phyloP scores from a whole-genome alignment of 352 stramenopile genomes.

The Stramenopiles sp. region DNA sequence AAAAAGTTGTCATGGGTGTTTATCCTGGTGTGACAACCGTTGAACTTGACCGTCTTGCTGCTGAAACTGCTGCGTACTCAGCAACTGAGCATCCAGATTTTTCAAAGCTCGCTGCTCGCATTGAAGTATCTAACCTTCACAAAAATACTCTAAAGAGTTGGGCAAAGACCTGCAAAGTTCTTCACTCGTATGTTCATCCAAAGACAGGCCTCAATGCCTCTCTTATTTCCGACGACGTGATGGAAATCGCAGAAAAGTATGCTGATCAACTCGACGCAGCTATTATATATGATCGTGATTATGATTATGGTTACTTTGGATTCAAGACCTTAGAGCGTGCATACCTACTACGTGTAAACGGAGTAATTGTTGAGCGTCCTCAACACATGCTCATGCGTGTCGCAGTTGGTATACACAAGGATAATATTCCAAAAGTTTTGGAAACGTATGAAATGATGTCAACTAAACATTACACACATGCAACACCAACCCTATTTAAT shows the following conservation, averaged over 20 bases:
- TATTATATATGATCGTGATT: slow-evolving; percentile 88
- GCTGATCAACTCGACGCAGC: slow-evolving; percentile 73
- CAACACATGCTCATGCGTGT: slow-evolving; percentile 98
- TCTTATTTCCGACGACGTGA: slow-evolving; percentile 68
- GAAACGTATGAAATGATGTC: slow-evolving; percentile 94
- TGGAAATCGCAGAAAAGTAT: slow-evolving; percentile 56
- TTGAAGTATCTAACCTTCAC: slow-evolving; percentile 92
- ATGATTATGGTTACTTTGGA: slow-evolving; percentile 90
- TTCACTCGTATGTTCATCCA: slow-evolving; percentile 73
- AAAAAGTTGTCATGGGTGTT: slow-evolving; percentile 94
- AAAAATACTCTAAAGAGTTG: slow-evolving; percentile 92
- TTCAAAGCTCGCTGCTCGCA: slow-evolving; percentile 78
- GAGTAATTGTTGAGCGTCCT: slow-evolving; percentile 70
- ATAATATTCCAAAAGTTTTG: slow-evolving; percentile 53
- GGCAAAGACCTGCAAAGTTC: slow-evolving; percentile 46
- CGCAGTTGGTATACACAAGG: slow-evolving; percentile 80
- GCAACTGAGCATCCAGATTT: slow-evolving; percentile 92
- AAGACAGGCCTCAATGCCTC: slow-evolving; percentile 43
- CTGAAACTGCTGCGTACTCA: slow-evolving; percentile 81
- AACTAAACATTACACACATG: slow-evolving; percentile 83
- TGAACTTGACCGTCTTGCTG: slow-evolving; percentile 88
- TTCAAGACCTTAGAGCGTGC: slow-evolving; percentile 93
- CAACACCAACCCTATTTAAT: slow-evolving; percentile 95
- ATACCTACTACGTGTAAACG: slow-evolving; percentile 71
- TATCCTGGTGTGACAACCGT: slow-evolving; percentile 89